Evolutionary conservation across 1,284 basidiomycete genomes (phyloP).

Genomic region (Pseudozyma thailandica): DNA sequence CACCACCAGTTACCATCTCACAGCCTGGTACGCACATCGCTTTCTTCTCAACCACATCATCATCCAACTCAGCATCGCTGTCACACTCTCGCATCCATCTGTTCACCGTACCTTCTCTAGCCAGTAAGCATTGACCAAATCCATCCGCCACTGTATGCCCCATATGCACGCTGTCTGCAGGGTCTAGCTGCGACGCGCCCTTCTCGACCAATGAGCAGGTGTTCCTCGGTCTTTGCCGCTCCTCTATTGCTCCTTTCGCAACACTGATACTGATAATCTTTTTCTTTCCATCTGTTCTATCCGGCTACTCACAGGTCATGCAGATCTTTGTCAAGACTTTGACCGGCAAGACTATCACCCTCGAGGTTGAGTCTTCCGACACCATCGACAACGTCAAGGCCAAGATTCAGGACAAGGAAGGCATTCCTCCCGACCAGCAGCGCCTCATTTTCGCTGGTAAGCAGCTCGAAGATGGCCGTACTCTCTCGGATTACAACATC

Average conservation of each 20-base stretch:
- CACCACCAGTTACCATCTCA: constrained; percentile 10
- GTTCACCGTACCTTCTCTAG: not conserved
- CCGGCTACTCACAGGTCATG: constrained; percentile 29
- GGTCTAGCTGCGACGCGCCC: constrained; percentile 16
- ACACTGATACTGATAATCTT: constrained; percentile 6
- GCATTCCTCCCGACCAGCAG: constrained; percentile 64
- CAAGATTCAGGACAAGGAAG: constrained; percentile 65
- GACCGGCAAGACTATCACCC: constrained; percentile 69
- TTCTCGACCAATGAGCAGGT: constrained; percentile 15
- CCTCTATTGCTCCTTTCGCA: not conserved
- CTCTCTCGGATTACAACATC: constrained; percentile 75
- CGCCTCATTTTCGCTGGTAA: constrained; percentile 64
- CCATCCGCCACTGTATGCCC: constrained; percentile 24
- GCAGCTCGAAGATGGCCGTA: constrained; percentile 64
- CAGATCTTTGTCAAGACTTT: constrained; percentile 55
- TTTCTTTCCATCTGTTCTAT: not conserved
- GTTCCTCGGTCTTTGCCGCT: not conserved
- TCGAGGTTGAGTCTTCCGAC: constrained; percentile 69
- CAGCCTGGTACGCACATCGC: constrained; percentile 2
- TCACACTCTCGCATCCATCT: not conserved
- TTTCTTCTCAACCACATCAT: not conserved
- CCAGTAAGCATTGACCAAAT: constrained; percentile 32
- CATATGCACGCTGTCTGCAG: constrained; percentile 32
- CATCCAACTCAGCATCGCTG: not conserved
- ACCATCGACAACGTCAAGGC: constrained; percentile 75